A percentile compares a stretch with the other conserved stretches of the same genome.
Evolutionary conservation across 2,329 filamentous ascomycete genomes (phyloP).

Genomic region (Apiospora saccharicola): DNA sequence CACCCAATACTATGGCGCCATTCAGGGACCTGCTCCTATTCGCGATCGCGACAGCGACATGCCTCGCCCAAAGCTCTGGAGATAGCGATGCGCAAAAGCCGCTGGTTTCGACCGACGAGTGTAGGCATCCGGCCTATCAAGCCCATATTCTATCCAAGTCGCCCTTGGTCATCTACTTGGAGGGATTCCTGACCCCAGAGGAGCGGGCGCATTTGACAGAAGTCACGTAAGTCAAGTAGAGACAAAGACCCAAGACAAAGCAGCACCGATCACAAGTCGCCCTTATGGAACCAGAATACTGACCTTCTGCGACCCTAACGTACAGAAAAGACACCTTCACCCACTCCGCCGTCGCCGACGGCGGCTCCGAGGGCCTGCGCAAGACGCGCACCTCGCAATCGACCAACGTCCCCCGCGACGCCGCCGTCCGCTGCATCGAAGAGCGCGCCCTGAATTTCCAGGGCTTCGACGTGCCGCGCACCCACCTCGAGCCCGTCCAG

Average conservation of each 20-base stretch:
- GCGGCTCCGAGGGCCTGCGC: slow-evolving; percentile 44
- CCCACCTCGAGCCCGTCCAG: slow-evolving; percentile 55
- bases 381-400: slow-evolving; percentile 55
- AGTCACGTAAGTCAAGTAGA: slow-evolving; percentile 40
- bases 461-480: slow-evolving; percentile 47
- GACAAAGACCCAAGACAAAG: not conserved
- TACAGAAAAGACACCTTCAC: slow-evolving; percentile 52
- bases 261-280: not conserved
- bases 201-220: slow-evolving; percentile 46
- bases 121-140: slow-evolving; percentile 43
- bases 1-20: slow-evolving; percentile 27
- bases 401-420: slow-evolving; percentile 51
- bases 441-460: slow-evolving; percentile 55
- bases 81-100: slow-evolving; percentile 35
- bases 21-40: slow-evolving; percentile 33
- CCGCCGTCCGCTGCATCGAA: slow-evolving; percentile 55
- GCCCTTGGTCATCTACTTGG: slow-evolving; percentile 49
- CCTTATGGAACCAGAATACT: not conserved
- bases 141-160: slow-evolving; percentile 45
- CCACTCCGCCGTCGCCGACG: slow-evolving; percentile 51
- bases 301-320: not conserved
- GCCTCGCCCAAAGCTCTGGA: slow-evolving; percentile 33
- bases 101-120: slow-evolving; percentile 33
- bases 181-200: slow-evolving; percentile 45
- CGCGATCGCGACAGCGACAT: slow-evolving; percentile 31